phyloP scores from a whole-genome alignment of 2,329 filamentous ascomycete species.

The Trichoderma atrobrunneum region DNA sequence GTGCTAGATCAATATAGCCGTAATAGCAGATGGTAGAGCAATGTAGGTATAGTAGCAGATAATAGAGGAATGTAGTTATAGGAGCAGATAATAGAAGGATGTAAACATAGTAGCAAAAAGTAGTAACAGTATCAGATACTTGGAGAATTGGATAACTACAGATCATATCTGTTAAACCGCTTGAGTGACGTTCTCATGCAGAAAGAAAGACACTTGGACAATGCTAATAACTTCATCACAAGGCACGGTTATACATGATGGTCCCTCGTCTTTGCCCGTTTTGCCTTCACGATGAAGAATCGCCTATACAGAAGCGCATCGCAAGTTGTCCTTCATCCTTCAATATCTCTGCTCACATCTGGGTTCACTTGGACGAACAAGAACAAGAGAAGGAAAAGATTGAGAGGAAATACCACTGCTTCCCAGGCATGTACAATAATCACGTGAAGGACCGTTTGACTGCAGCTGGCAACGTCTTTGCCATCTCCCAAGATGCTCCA shows the following conservation, averaged over 20 bases:
- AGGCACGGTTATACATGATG: not conserved
- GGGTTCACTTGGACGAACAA: not conserved
- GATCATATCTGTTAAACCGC: not conserved
- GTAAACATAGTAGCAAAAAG: not conserved
- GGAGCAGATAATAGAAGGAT: not conserved
- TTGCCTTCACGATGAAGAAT: not conserved
- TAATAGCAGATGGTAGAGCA: not conserved
- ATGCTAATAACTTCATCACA: not conserved
- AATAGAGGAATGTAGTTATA: not conserved
- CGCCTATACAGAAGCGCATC: not conserved
- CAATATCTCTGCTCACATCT: not conserved
- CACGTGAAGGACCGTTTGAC: no score
- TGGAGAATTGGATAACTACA: not conserved
- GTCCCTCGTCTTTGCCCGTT: not conserved
- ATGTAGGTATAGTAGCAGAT: not conserved
- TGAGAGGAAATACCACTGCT: not conserved
- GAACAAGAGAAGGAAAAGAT: not conserved
- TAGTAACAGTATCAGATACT: not conserved
- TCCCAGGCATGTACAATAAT: not conserved
- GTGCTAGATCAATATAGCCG: not conserved
- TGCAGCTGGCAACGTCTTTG: no score
- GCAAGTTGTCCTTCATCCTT: not conserved
- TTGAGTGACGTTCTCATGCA: not conserved
- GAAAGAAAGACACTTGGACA: not conserved
- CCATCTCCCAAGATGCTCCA: no score